phyloP scores from a whole-genome alignment of 306 rosid genomes.

The Pterocarpus santalinus region DNA sequence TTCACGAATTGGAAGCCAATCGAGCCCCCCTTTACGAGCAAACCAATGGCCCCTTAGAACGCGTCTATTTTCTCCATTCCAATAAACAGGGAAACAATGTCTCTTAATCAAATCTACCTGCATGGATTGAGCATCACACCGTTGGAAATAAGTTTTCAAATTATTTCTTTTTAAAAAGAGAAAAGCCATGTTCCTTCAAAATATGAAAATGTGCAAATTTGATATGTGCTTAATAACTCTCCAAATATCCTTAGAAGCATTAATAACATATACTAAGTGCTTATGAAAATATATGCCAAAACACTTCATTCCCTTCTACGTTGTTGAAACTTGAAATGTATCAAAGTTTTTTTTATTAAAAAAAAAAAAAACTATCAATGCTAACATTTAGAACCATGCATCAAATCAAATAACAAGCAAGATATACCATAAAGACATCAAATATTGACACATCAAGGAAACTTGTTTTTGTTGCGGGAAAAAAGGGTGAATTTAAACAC shows the following conservation, averaged over 20 bases:
- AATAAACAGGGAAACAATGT: constrained; percentile 94
- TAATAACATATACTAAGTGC: neutral
- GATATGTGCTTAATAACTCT: constrained; percentile 4
- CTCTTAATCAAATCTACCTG: constrained; percentile 89
- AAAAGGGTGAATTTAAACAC: constrained; percentile 17
- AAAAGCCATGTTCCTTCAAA: constrained; percentile 12
- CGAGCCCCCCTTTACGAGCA: constrained; percentile 94
- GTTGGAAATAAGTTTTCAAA: constrained; percentile 34
- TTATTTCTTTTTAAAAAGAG: neutral
- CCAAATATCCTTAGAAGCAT: constrained; percentile 5
- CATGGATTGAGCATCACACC: constrained; percentile 40
- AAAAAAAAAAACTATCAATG: neutral
- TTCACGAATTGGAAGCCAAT: constrained; percentile 97
- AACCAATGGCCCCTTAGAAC: constrained; percentile 99
- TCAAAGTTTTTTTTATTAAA: too few species aligned
- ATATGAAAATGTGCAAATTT: neutral
- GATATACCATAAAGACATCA: constrained; percentile 22
- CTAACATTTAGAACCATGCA: neutral
- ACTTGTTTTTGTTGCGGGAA: constrained; percentile 12
- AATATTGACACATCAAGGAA: neutral
- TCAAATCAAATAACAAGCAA: neutral
- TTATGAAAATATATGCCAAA: neutral
- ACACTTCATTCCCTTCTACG: constrained; percentile 29
- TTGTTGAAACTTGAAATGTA: constrained; percentile 23
- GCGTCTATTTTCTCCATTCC: constrained; percentile 97